Conservation (phyloP, 768 basidiomycete species). For the Cystofilobasidium ferigula region DNA sequence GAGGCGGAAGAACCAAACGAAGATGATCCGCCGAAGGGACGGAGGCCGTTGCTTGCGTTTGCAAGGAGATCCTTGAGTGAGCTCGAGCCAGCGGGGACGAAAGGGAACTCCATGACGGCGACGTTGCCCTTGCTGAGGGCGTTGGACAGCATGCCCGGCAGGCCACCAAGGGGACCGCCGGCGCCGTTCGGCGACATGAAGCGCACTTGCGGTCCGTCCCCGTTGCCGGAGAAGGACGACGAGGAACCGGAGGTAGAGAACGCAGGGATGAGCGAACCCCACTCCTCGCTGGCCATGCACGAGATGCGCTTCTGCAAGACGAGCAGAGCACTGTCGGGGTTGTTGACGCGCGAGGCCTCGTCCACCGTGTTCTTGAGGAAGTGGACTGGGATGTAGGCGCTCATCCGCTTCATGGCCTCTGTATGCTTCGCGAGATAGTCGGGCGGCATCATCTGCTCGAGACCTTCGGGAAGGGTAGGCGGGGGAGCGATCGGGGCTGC, state of each 20-base stretch:
- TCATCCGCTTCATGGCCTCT: conserved; percentile 15
- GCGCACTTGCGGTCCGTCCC: no score
- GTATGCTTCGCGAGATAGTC: conserved; percentile 23
- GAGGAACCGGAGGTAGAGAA: neutral
- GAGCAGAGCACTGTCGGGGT: no score
- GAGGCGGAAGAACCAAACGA: neutral
- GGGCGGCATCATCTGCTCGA: conserved; percentile 49
- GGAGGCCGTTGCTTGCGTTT: neutral
- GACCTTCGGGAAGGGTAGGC: conserved; percentile 35
- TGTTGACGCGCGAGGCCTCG: neutral
- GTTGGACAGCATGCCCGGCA: neutral
- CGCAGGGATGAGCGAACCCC: conserved; percentile 12
- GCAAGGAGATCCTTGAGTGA: conserved; percentile 3
- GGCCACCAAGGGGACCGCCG: neutral
- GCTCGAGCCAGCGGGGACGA: conserved; percentile 16
- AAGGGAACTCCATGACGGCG: conserved; percentile 2
- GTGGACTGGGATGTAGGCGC: neutral
- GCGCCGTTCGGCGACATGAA: neutral
- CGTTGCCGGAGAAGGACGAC: no score
- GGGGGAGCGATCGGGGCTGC: neutral
- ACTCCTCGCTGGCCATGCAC: neutral
- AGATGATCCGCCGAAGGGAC: neutral
- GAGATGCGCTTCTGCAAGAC: neutral
- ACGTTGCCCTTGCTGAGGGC: neutral
- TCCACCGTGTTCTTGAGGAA: neutral